Evolutionary conservation across 345 rosid species (phyloP), one percentile per base, ranked within the genome.

Genomic region (Eutrema heterophyllum): DNA sequence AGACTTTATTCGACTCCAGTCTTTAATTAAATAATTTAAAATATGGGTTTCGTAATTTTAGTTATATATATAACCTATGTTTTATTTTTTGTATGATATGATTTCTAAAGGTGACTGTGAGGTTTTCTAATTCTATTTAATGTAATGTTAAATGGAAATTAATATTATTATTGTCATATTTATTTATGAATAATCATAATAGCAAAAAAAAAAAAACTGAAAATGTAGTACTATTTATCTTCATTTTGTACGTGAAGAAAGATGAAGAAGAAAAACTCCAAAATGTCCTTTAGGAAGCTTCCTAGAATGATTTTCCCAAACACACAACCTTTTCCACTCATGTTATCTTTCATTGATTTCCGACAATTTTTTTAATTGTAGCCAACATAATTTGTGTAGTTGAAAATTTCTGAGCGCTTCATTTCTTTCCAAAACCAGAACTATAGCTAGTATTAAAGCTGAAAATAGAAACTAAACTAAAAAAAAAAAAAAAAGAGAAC

Each of bases 361-460:
- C 49, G 43, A 64, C 6, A 35, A 11, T 6, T 5, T 9, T 27
- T 32, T 5, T 29, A 41, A 30, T 29, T 21, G n/a, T 24, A 43
- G 38, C 26, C 57, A 38, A 52, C 39, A 53, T 44, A 13, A 14
- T 3, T 18, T 16, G 43, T 41, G 66, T 56, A 46, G 72, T 38
- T 40, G 60, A 27, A 73, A 73, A 11, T 48, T 65, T 71, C n/a
- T 38, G 78, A 66, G 51, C 44, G 72, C 72, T 73, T 73, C 60
- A 48, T 65, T 73, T 46, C 5, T 66, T 66, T 35, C 72, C 50
- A 46, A 65, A 56, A 65, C 67, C 21, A 55, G 65, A 64, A 21
- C n/a, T 55, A n/a, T n/a, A 33, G 30, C 29, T 54, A 39, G 18
- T 8, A 49, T 59, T 38, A 60, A 12, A 48, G 30, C 7, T 16